These are phyloP conservation scores for Oldenlandia corymbosa DNA, from an alignment of 257 asterid species.

Conservation along the genomic window DNA sequence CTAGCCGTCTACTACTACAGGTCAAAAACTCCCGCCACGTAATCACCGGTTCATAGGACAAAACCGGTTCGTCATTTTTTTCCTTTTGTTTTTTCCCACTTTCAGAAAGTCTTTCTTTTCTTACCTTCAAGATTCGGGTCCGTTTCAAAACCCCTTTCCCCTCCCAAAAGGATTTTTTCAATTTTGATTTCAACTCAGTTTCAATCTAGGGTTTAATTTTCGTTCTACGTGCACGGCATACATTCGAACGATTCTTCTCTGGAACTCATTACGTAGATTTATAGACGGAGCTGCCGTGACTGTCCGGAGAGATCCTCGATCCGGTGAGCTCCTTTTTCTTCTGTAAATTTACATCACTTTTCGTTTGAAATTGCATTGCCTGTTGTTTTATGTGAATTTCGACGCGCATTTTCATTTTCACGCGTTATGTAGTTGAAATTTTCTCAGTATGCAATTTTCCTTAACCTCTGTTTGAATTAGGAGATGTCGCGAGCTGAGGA, in stretches of 20 bases:
- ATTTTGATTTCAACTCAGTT: background rate
- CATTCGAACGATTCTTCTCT: background rate
- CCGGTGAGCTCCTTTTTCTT: slow-evolving; percentile 22
- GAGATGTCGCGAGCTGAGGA: slow-evolving; percentile 94
- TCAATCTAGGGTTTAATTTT: slow-evolving; percentile 20
- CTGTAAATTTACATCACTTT: background rate
- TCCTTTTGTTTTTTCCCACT: background rate
- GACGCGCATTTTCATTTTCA: background rate
- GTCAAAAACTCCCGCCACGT: background rate
- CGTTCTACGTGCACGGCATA: background rate
- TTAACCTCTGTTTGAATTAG: slow-evolving; percentile 21
- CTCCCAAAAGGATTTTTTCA: background rate
- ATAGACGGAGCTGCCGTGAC: slow-evolving; percentile 5
- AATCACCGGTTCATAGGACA: background rate
- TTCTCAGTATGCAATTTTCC: background rate
- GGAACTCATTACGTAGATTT: background rate
- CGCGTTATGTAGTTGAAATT: background rate
- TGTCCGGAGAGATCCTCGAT: slow-evolving; percentile 31
- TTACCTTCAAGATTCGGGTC: slow-evolving; percentile 7
- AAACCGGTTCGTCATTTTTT: background rate
- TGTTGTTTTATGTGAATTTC: background rate
- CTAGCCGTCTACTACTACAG: too few species aligned
- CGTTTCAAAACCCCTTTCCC: slow-evolving; percentile 8
- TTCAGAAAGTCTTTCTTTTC: background rate
- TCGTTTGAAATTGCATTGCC: background rate